A percentile compares a stretch with the other conserved stretches of the same genome.
Conservation (phyloP, 2,329 filamentous ascomycete species). For the Trichoderma koningiopsis region DNA sequence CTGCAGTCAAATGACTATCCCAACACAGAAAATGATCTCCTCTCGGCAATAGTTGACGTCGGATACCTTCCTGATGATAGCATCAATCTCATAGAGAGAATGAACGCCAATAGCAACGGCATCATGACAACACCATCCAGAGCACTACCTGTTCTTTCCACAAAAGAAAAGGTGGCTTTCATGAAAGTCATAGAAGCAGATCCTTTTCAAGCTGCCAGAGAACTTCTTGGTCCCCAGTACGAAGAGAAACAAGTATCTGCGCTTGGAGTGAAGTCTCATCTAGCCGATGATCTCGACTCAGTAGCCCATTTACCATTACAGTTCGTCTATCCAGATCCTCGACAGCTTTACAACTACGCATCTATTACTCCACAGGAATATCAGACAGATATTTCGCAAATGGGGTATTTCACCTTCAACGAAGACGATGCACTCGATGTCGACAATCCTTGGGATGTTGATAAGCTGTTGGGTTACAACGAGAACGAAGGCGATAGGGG, state of each 20-base stretch:
- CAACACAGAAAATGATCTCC: conserved; percentile 36
- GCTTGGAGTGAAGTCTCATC: conserved; percentile 26
- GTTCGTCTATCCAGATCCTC: conserved; percentile 26
- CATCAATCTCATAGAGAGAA: conserved; percentile 29
- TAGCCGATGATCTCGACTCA: conserved; percentile 28
- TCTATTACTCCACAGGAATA: conserved; percentile 16
- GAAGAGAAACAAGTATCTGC: conserved; percentile 21
- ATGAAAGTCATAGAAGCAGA: conserved; percentile 5
- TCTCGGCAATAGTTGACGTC: conserved; percentile 30
- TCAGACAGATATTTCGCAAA: conserved; percentile 13
- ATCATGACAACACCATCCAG: not conserved
- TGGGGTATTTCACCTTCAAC: conserved; percentile 28
- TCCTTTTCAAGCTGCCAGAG: conserved; percentile 6
- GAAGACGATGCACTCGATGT: conserved; percentile 32
- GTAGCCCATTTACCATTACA: conserved; percentile 29
- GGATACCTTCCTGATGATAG: conserved; percentile 35
- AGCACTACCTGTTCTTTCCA: conserved; percentile 23
- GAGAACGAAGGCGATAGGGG: conserved; percentile 29
- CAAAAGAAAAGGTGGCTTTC: conserved; percentile 30
- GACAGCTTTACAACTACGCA: conserved; percentile 27
- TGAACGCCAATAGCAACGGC: conserved; percentile 27
- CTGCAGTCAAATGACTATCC: conserved; percentile 28
- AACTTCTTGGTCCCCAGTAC: conserved; percentile 30
- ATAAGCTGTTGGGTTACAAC: conserved; percentile 29
- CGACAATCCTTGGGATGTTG: conserved; percentile 31